These are phyloP conservation scores for Aquilaria yunnanensis DNA, from an alignment of 345 rosid species.

Conservation along the genomic window DNA sequence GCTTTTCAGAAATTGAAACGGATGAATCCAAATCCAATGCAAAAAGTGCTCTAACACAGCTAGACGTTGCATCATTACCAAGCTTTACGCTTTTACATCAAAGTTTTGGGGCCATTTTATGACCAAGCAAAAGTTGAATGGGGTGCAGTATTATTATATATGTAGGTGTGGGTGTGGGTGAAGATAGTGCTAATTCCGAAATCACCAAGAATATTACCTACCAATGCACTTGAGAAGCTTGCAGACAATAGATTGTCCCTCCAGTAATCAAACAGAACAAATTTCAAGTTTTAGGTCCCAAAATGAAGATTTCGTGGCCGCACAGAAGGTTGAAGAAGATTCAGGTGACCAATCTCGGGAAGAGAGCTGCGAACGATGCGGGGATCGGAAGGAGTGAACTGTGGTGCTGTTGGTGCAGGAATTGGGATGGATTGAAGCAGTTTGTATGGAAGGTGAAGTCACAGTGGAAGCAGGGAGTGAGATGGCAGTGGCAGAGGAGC, in stretches of 20 bases:
- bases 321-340: constrained; percentile 26
- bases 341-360: constrained; percentile 10
- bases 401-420: constrained; percentile 12
- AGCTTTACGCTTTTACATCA: not conserved
- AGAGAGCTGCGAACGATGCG: constrained; percentile 19
- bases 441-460: constrained; percentile 31
- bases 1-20: too few relatives aligned
- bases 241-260: not conserved
- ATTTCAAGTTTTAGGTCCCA: not conserved
- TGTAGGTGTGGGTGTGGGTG: constrained; percentile 5
- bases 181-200: constrained; percentile 1
- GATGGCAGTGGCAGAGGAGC: constrained; percentile 12
- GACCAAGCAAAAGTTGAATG: constrained; percentile 3
- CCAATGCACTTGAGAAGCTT: not conserved
- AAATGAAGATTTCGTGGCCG: constrained; percentile 16
- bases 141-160: not conserved
- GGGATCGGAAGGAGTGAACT: not conserved
- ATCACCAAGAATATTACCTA: not conserved
- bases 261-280: not conserved
- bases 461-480: constrained; percentile 24
- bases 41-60: not conserved
- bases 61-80: constrained; percentile 5
- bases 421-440: constrained; percentile 20
- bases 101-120: not conserved
- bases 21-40: not conserved